Base-by-base conservation (phyloP, 495 filamentous ascomycete species). In the Xylaria scruposa region DNA sequence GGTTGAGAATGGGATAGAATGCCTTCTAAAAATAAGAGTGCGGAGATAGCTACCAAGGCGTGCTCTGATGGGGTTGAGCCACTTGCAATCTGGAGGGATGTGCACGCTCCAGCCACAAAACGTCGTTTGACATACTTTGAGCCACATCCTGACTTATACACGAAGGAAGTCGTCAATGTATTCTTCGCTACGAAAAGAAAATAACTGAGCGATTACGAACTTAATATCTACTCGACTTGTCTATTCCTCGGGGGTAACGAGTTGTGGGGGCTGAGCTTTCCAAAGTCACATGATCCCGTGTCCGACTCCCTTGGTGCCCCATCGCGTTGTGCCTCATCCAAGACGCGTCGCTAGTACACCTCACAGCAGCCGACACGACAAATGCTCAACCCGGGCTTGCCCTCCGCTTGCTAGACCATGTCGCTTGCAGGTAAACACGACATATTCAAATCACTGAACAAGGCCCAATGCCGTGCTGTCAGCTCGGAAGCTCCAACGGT, bases 401-500 rank as follows among this genome's bases (percentile, higher is more conserved):
- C 63, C 60, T 56, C 33, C 46, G 54, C 60, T 24, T 54, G 19
- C 59, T 63, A 44, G 40, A 56, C 21, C 71, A 79, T 77, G 77
- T 31, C 71, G 21, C 47, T 58, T 21, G 24, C 60, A 29, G 58
- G 69, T 49, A 82, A 83, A 80, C 80, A 87, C 77, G 69, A 81
- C 54, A 88, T 95, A 60, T 86, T 98, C 60, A 78, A 88, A 77
- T 93, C 91, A 47, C 89, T 99, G 54, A 99, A 99, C 81, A 76
- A 81, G 46, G 93, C 94, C 2, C 97, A 99, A 79, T 85, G 86
- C 60, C 86, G 87, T n/a, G 97, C 97, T 0, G 97, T 98, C 58
- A 92, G 91, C 36, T 97, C 91, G 6, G 85, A 88, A 26, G 89
- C 94, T 0, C 81, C 89, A 24, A 91, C 97, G 7, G 84, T 98